phyloP scores from a whole-genome alignment of 1,284 basidiomycete genomes.

The Sporisorium sorghi region DNA sequence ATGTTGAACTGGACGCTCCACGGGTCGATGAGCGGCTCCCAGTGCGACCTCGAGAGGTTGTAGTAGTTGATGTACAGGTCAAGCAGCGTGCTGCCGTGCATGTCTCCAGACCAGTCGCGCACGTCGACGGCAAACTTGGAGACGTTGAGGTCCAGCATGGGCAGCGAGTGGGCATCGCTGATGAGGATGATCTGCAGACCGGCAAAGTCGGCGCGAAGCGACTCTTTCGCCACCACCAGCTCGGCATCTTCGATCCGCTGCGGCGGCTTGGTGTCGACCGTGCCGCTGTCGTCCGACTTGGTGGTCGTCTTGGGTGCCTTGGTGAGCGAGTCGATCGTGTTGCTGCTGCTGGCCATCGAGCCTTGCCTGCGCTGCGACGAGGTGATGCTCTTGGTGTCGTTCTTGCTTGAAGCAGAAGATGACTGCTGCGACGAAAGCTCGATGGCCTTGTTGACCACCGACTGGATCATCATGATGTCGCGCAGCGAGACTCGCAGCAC shows the following conservation, averaged over 20 bases:
- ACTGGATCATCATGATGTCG: conserved; percentile 89
- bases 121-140: conserved; percentile 85
- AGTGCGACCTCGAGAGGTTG: conserved; percentile 97
- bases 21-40: conserved; percentile 99
- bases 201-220: conserved; percentile 59
- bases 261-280: conserved; percentile 8
- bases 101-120: conserved; percentile 94
- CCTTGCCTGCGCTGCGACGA: conserved; percentile 44
- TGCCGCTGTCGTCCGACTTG: conserved; percentile 19
- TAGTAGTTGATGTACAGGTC: conserved; percentile 91
- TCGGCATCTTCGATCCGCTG: conserved; percentile 54
- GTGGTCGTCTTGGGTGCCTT: conserved; percentile 8
- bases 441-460: conserved; percentile 88
- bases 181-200: conserved; percentile 94
- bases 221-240: conserved; percentile 65
- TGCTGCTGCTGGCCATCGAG: conserved; percentile 38
- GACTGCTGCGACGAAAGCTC: conserved; percentile 74
- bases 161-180: conserved; percentile 93
- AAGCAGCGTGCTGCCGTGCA: conserved; percentile 70
- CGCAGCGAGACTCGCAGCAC: conserved; percentile 92
- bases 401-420: conserved; percentile 10
- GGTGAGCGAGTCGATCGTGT: conserved; percentile 46
- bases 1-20: conserved; percentile 83
- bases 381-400: conserved; percentile 43
- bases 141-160: conserved; percentile 87